Evolutionary conservation across 129 eudicot genomes (phyloP).

Genomic region (Kitagawia praeruptora): DNA sequence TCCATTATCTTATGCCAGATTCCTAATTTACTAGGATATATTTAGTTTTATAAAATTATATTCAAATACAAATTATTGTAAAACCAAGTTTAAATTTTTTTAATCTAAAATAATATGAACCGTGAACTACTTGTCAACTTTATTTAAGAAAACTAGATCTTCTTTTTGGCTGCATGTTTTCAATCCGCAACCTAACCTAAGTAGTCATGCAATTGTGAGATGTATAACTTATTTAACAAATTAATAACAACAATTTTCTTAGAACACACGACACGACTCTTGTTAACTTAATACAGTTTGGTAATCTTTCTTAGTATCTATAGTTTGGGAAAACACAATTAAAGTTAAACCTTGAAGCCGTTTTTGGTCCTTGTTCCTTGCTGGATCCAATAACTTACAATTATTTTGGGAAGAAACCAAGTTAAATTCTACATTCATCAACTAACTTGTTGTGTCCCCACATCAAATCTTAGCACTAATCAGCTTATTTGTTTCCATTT

Average conservation of each 20-base stretch:
- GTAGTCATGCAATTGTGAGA: neutral
- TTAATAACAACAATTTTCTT: neutral
- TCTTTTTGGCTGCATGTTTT: neutral
- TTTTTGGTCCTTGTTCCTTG: neutral
- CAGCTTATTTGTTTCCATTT: neutral
- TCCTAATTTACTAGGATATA: no score
- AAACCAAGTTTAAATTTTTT: no score
- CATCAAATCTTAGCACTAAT: neutral
- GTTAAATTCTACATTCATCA: constrained; percentile 5
- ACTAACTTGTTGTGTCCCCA: neutral
- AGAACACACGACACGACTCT: constrained; percentile 2
- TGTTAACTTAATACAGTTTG: neutral
- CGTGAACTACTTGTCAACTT: neutral
- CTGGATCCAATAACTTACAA: neutral
- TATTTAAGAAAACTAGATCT: neutral
- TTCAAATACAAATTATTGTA: no score
- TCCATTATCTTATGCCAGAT: no score
- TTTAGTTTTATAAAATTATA: no score
- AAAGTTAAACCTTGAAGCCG: neutral
- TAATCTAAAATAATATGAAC: neutral
- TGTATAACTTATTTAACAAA: neutral
- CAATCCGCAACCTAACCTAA: neutral
- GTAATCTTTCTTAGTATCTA: neutral
- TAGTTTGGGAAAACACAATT: neutral
- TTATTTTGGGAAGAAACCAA: neutral